phyloP scores from a whole-genome alignment of 1,284 basidiomycete species.

The Malassezia sympodialis region DNA sequence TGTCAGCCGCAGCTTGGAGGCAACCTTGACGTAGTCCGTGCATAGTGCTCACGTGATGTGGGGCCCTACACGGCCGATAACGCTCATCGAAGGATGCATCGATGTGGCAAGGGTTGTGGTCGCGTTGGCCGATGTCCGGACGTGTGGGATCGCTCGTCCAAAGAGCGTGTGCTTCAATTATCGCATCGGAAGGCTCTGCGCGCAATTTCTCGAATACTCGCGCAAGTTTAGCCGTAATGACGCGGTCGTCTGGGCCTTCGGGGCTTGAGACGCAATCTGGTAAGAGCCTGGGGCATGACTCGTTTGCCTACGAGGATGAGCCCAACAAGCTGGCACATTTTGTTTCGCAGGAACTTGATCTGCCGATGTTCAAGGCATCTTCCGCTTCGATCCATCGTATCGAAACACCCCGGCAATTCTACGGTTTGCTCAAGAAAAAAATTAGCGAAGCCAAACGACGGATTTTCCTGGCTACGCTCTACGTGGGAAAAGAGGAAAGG shows the following conservation, averaged over 20 bases:
- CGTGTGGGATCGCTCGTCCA: neutral
- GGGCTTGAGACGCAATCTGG: neutral
- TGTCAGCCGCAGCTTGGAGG: neutral
- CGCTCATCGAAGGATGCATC: neutral
- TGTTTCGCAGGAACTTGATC: constrained; percentile 4
- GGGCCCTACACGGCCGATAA: neutral
- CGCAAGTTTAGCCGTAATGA: neutral
- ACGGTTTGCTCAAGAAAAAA: constrained; percentile 13
- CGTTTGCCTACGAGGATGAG: neutral
- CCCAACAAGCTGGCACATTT: neutral
- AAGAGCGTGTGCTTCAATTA: neutral
- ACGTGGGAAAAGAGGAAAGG: constrained; percentile 37
- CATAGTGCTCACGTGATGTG: neutral
- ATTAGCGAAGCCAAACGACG: constrained; percentile 21
- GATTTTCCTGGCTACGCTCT: constrained; percentile 37
- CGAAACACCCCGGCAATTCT: constrained; percentile 18
- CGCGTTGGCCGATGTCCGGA: neutral
- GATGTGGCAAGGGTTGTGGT: neutral
- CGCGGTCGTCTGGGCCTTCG: neutral
- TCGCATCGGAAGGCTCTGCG: neutral
- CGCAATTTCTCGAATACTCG: neutral
- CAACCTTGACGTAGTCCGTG: neutral
- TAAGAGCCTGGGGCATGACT: neutral
- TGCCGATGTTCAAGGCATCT: constrained; percentile 12
- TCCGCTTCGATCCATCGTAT: constrained; percentile 4